phyloP scores from a whole-genome alignment of 75 land plant genomes.

The Adiantum capillusveneris region DNA sequence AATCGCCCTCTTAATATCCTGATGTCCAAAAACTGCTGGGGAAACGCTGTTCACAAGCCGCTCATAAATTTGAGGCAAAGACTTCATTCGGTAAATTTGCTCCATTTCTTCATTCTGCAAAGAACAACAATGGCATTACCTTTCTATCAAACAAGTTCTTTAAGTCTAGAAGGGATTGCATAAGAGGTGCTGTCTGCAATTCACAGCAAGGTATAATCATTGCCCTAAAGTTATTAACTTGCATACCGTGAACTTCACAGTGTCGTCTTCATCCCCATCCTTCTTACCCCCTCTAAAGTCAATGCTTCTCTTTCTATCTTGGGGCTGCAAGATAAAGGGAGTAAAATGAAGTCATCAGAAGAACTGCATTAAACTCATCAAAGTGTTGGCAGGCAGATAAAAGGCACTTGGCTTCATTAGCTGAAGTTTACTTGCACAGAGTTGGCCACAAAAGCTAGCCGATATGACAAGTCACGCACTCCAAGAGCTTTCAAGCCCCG shows the following conservation, averaged over 20 bases:
- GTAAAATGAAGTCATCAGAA: too few relatives aligned
- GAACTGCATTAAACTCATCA: too few relatives aligned
- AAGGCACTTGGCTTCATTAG: neutral
- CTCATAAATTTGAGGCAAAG: constrained; percentile 83
- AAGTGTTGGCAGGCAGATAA: too few relatives aligned
- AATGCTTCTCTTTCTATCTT: constrained; percentile 61
- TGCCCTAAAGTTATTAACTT: too few relatives aligned
- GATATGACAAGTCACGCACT: constrained; percentile 90
- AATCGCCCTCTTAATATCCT: constrained; percentile 92
- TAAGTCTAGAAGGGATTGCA: neutral
- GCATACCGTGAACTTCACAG: constrained; percentile 53
- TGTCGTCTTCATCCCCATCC: constrained; percentile 72
- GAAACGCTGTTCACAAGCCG: constrained; percentile 85
- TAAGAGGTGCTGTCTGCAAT: too few relatives aligned
- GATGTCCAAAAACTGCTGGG: constrained; percentile 97
- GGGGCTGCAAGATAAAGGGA: constrained; percentile 36
- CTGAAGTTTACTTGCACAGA: constrained; percentile 75
- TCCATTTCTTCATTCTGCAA: constrained; percentile 73
- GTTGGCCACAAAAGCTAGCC: constrained; percentile 92
- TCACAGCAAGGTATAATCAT: too few relatives aligned
- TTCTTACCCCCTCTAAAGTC: constrained; percentile 69
- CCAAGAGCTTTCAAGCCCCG: constrained; percentile 84
- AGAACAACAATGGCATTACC: neutral
- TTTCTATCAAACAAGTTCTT: neutral
- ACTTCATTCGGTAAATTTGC: constrained; percentile 67